Conservation (phyloP, 768 basidiomycete species). For the Naganishia kalamii region DNA sequence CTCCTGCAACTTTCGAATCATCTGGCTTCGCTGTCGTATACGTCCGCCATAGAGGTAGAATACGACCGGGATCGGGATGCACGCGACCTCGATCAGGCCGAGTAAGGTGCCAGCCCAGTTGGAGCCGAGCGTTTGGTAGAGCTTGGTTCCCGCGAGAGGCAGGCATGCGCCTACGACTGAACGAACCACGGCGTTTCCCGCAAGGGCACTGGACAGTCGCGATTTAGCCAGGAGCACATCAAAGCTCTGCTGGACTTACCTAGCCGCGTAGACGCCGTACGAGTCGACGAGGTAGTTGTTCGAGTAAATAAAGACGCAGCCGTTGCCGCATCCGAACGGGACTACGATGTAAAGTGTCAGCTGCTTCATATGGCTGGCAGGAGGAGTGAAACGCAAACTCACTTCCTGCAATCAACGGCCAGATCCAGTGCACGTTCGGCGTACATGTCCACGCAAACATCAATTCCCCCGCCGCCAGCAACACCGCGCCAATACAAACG, state of each 20-base stretch:
- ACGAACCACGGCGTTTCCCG: conserved; percentile 62
- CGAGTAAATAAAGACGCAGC: conserved; percentile 60
- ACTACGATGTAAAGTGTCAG: background rate
- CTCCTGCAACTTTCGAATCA: conserved; percentile 15
- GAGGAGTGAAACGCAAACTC: conserved; percentile 31
- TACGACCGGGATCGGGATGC: conserved; percentile 31
- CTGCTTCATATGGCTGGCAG: background rate
- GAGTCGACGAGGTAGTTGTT: conserved; percentile 67
- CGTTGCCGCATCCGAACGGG: conserved; percentile 46
- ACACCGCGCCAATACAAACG: conserved; percentile 43
- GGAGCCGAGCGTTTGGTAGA: conserved; percentile 43
- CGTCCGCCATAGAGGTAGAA: conserved; percentile 30
- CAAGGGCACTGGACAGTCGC: conserved; percentile 49
- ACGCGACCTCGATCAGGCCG: conserved; percentile 30
- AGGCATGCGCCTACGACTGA: conserved; percentile 44
- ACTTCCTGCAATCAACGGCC: conserved; percentile 62
- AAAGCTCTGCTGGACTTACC: too few species aligned
- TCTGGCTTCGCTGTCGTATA: conserved; percentile 23
- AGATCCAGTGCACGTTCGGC: conserved; percentile 57
- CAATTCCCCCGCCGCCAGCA: conserved; percentile 40
- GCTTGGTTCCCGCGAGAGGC: conserved; percentile 19
- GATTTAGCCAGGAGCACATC: too few species aligned
- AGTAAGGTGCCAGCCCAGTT: conserved; percentile 34
- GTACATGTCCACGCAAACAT: conserved; percentile 31
- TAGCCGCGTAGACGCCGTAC: conserved; percentile 61